phyloP scores from a whole-genome alignment of 495 filamentous ascomycete genomes.

The Annulohypoxylon nitens region DNA sequence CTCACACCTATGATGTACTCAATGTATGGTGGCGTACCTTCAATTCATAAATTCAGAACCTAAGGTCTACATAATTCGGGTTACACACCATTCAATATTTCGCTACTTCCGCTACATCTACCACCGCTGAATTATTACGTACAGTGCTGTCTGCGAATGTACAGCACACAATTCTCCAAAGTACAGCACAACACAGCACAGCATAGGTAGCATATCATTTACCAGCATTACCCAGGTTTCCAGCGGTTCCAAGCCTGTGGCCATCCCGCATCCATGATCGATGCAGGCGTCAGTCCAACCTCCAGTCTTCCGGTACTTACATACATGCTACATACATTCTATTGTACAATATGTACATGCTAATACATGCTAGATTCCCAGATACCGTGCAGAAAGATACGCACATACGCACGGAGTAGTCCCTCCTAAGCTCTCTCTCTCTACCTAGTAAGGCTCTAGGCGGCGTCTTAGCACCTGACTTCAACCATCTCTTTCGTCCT shows the following conservation, averaged over 20 bases:
- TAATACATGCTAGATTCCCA: background rate
- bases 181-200: background rate
- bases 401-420: slow-evolving; percentile 29
- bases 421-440: slow-evolving; percentile 7
- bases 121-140: slow-evolving; percentile 2
- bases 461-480: slow-evolving; percentile 35
- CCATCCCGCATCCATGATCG: slow-evolving; percentile 28
- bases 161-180: slow-evolving; percentile 12
- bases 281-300: slow-evolving; percentile 33
- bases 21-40: slow-evolving; percentile 3
- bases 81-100: background rate
- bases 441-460: background rate
- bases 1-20: background rate
- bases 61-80: background rate
- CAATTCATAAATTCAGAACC: background rate
- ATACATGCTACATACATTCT: too few relatives aligned
- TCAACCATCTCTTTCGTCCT: slow-evolving; percentile 39
- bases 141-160: slow-evolving; percentile 4
- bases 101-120: slow-evolving; percentile 5
- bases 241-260: slow-evolving; percentile 9
- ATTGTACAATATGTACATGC: too few relatives aligned
- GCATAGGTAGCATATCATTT: background rate
- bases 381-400: slow-evolving; percentile 1
- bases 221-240: slow-evolving; percentile 3
- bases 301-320: background rate